Conservation (phyloP, 2,329 filamentous ascomycete genomes). For the Cercospora nicotianae region DNA sequence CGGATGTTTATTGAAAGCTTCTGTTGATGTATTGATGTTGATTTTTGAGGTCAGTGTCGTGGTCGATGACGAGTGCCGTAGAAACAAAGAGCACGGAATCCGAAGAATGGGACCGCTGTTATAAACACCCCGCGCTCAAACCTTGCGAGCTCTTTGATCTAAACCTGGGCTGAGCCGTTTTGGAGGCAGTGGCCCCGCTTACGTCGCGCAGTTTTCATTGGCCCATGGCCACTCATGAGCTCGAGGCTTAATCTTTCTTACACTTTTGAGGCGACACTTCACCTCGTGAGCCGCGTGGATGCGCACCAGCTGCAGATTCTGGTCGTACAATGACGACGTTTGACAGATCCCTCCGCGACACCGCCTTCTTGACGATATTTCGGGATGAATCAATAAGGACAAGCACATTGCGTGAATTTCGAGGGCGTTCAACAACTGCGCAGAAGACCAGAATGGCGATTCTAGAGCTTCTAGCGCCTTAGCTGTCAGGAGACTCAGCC, state of each 20-base stretch:
- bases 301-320: background rate
- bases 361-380: background rate
- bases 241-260: background rate
- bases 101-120: background rate
- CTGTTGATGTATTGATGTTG: background rate
- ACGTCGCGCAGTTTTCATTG: slow-evolving; percentile 10
- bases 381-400: background rate
- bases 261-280: background rate
- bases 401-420: background rate
- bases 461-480: background rate
- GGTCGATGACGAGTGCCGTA: background rate
- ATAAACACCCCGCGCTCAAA: slow-evolving; percentile 11
- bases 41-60: background rate
- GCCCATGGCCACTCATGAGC: background rate
- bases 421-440: background rate
- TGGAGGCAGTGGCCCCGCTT: slow-evolving; percentile 10
- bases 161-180: slow-evolving; percentile 4
- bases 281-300: slow-evolving; percentile 1
- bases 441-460: background rate
- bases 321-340: background rate
- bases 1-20: background rate
- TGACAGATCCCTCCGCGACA: background rate
- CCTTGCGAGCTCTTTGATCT: slow-evolving; percentile 7
- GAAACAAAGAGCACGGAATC: slow-evolving; percentile 6
- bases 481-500: background rate